Conservation (phyloP, 129 eudicot genomes). For the Pseudognaphalium luteoalbum region DNA sequence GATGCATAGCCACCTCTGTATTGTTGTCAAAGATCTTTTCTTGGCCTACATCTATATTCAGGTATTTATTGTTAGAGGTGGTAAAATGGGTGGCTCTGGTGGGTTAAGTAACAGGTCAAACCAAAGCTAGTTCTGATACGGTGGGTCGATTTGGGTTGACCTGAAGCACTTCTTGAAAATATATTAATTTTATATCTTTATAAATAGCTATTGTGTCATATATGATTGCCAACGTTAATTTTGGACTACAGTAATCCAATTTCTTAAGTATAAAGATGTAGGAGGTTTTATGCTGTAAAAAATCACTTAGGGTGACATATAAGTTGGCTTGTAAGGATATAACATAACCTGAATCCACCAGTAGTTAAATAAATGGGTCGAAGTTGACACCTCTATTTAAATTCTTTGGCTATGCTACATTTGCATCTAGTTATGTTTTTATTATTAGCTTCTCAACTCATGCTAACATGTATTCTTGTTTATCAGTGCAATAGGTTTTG, state of each 20-base stretch:
- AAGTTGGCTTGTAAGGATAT: not conserved
- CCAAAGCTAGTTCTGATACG: not conserved
- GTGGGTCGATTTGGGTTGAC: not conserved
- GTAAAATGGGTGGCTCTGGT: no score
- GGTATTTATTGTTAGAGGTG: slow-evolving; percentile 43
- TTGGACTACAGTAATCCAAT: not conserved
- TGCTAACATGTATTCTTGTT: slow-evolving; percentile 24
- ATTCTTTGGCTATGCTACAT: not conserved
- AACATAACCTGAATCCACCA: not conserved
- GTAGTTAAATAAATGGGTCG: not conserved
- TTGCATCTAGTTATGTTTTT: not conserved
- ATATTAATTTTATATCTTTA: no score
- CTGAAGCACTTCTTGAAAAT: not conserved
- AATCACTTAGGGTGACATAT: not conserved
- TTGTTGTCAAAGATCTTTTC: slow-evolving; percentile 59
- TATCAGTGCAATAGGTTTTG: slow-evolving; percentile 79
- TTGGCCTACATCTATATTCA: slow-evolving; percentile 74
- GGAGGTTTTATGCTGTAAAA: not conserved
- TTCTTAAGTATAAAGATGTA: not conserved
- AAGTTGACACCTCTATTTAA: not conserved
- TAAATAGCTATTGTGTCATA: not conserved
- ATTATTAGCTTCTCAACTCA: not conserved
- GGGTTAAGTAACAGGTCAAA: not conserved
- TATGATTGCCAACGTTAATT: not conserved
- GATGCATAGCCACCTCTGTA: slow-evolving; percentile 74